Base-by-base conservation (phyloP, 345 rosid genomes). In the Kandelia obovata region DNA sequence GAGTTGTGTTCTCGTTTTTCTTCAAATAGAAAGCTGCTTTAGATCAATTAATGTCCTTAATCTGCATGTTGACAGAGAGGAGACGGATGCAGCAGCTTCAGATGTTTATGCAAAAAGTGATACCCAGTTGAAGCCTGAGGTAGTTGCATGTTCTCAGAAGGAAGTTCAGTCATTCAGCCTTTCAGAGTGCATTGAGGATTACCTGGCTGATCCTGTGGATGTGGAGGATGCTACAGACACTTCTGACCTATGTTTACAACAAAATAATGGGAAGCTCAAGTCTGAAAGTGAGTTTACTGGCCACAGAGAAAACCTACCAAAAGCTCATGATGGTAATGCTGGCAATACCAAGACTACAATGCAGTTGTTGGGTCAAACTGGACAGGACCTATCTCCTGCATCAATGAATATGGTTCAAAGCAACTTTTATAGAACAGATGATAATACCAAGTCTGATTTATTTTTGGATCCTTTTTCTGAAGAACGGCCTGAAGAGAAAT, bases 151-250 rank as follows among this genome's bases (percentile, higher is more conserved):
- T 68, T 31, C 20, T 16, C 53, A 37, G 56, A 64, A 66, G 34
- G 75, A 73, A n/a, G 19, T 71, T 10, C 71, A 69, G 55, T 49
- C 69, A 9, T 10, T 37, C 58, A 67, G 72, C 34, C 65, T 78
- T 28, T 68, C 73, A 7, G 82, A 20, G 0, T 46, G 70, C 52
- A 52, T 73, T 58, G 83, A 77, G 23, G 73, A 76, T 15, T 78
- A 70, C 58, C 61, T 67, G 58, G 59, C 67, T 53, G 74, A 72
- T 69, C 67, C 66, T 58, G n/a, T 62, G 2, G 77, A 62, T 43
- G 59, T 34, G n/a, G 82, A 67, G 17, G 69, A 7, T 43, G 17
- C 57, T 51, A 28, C 58, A 37, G 61, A 23, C 23, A 25, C 75
- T 52, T 62, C 49, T 35, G 17, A 27, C 27, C 61, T 34, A 16